A percentile compares a stretch with the other conserved stretches of the same genome.
Evolutionary conservation across 495 filamentous ascomycete species (phyloP).

Genomic region (Penicillium steckii): DNA sequence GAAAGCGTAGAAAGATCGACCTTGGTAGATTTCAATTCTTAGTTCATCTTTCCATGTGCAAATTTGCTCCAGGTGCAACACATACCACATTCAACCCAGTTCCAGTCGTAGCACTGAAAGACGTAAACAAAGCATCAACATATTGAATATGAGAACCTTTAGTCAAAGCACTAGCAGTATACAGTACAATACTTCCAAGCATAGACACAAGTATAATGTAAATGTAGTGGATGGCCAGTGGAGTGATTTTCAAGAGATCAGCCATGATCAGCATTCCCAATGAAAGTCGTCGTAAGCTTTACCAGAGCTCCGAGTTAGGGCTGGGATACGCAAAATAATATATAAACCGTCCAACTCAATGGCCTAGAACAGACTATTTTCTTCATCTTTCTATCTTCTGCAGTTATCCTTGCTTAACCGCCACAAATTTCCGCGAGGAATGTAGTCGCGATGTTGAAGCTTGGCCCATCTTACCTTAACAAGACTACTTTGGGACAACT

Average conservation of each 20-base stretch:
- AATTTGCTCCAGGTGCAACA: slow-evolving; percentile 1
- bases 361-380: background rate
- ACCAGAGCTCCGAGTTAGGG: background rate
- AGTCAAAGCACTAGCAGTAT: slow-evolving; percentile 57
- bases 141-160: slow-evolving; percentile 62
- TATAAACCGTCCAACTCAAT: background rate
- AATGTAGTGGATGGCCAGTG: slow-evolving; percentile 70
- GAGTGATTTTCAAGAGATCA: slow-evolving; percentile 52
- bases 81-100: slow-evolving; percentile 69
- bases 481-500: background rate
- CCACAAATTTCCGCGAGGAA: background rate
- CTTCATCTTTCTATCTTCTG: background rate
- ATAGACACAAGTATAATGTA: slow-evolving; percentile 70
- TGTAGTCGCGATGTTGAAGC: background rate
- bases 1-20: slow-evolving; percentile 66
- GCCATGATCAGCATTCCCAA: slow-evolving; percentile 24
- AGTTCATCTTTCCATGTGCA: slow-evolving; percentile 2
- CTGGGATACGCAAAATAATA: slow-evolving; percentile 9
- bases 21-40: slow-evolving; percentile 13
- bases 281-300: slow-evolving; percentile 15
- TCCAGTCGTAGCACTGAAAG: slow-evolving; percentile 74
- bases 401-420: background rate
- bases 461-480: background rate
- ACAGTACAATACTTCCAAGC: background rate
- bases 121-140: slow-evolving; percentile 72